Evolutionary conservation across 441 rosid genomes (phyloP).

Genomic region (Francoa sonchifolia): DNA sequence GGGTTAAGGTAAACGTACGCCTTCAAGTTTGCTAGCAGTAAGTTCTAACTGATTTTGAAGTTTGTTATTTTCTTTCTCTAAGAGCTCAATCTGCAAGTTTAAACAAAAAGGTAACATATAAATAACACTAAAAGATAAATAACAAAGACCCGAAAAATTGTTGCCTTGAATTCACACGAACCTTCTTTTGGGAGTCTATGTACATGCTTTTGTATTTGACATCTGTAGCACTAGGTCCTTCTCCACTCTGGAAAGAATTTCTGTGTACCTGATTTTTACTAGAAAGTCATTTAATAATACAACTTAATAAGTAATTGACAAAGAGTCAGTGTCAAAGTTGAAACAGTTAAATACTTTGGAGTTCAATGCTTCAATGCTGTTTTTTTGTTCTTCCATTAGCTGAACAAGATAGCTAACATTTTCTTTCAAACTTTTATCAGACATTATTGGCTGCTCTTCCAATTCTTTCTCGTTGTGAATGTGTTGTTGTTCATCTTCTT

Average conservation of each 20-base stretch:
- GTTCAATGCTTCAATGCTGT: conserved; percentile 14
- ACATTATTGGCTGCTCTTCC: conserved; percentile 7
- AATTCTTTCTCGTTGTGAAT: conserved; percentile 8
- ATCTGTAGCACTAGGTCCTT: conserved; percentile 10
- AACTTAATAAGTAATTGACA: no score
- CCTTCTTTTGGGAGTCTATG: conserved; percentile 46
- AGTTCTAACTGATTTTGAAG: background rate
- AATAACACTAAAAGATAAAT: background rate
- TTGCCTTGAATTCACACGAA: no score
- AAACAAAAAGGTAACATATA: no score
- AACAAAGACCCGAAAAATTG: background rate
- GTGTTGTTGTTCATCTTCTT: conserved; percentile 19
- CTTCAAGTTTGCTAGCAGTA: no score
- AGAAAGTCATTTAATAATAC: background rate
- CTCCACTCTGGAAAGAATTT: conserved; percentile 9
- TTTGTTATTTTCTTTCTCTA: background rate
- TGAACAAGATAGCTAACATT: conserved; percentile 18
- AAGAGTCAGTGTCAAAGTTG: background rate
- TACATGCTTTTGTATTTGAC: conserved; percentile 32
- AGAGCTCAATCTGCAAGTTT: no score
- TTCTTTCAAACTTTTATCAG: conserved; percentile 16
- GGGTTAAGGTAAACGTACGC: no score
- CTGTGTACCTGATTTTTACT: conserved; percentile 8
- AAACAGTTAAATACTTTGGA: conserved; percentile 14
- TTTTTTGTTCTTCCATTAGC: conserved; percentile 19